These are phyloP conservation scores for Leccinum rimulosum DNA, from an alignment of 768 basidiomycete species.

Conservation along the genomic window DNA sequence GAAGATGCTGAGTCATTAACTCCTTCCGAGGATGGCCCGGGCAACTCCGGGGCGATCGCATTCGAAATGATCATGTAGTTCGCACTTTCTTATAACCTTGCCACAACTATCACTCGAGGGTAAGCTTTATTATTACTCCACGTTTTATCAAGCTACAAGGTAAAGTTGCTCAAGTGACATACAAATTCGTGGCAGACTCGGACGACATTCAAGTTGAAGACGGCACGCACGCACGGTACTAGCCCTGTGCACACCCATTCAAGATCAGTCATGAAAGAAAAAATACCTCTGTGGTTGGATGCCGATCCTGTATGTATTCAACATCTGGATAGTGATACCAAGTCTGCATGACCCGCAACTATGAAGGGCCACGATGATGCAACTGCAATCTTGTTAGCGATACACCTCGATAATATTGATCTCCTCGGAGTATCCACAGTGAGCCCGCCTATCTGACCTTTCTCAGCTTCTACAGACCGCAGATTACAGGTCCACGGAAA, in stretches of 20 bases:
- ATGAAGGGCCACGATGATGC: constrained; percentile 87
- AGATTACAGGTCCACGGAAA: constrained; percentile 75
- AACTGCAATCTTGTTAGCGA: constrained; percentile 74
- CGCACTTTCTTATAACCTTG: no score
- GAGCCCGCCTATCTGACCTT: constrained; percentile 13
- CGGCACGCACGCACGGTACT: no score
- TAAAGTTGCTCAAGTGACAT: not conserved
- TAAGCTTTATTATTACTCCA: no score
- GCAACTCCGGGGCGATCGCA: no score
- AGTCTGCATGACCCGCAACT: constrained; percentile 1
- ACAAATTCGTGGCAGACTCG: not conserved
- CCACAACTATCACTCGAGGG: no score
- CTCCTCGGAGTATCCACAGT: constrained; percentile 87
- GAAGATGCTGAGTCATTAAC: constrained; percentile 12
- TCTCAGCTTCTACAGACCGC: not conserved
- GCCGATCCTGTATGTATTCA: constrained; percentile 53
- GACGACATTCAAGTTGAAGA: no score
- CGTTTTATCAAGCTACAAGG: no score
- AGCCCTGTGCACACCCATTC: not conserved
- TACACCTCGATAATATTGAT: constrained; percentile 60
- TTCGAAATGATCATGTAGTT: no score
- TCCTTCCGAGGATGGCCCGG: not conserved
- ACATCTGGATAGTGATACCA: not conserved
- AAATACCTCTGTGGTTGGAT: constrained; percentile 53
- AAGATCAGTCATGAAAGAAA: constrained; percentile 12